phyloP scores from a whole-genome alignment of 257 asterid species.

The Ehretia macrophylla region DNA sequence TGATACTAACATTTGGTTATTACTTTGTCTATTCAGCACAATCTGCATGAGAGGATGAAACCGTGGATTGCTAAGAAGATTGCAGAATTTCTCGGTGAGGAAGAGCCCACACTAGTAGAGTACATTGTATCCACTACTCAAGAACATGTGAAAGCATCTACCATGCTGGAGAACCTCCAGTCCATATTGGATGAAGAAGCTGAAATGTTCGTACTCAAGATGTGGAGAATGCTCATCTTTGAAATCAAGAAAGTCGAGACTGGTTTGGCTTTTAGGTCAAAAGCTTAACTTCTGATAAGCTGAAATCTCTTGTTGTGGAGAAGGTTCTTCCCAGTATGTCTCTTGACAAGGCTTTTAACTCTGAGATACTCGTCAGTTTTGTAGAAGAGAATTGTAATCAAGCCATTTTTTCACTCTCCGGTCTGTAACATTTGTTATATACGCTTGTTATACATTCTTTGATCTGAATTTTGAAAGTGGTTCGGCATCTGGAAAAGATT shows the following conservation, averaged over 20 bases:
- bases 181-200: conserved; percentile 95
- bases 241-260: conserved; percentile 95
- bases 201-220: conserved; percentile 97
- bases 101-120: conserved; percentile 85
- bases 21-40: conserved; percentile 55
- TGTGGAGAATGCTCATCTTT: conserved; percentile 99
- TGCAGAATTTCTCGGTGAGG: conserved; percentile 88
- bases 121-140: conserved; percentile 85
- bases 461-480: no score
- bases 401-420: no score
- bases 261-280: conserved; percentile 56
- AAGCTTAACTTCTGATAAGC: conserved; percentile 47
- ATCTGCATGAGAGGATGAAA: conserved; percentile 74
- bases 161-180: conserved; percentile 94
- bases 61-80: conserved; percentile 98
- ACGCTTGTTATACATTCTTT: no score
- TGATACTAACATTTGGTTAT: background rate
- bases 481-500: no score
- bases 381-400: no score
- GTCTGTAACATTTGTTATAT: no score
- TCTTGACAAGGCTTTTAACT: no score
- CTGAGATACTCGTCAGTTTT: no score
- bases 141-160: conserved; percentile 83
- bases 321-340: no score
- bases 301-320: no score